phyloP scores from a whole-genome alignment of 2,329 filamentous ascomycete genomes.

The Botryotinia globosa region DNA sequence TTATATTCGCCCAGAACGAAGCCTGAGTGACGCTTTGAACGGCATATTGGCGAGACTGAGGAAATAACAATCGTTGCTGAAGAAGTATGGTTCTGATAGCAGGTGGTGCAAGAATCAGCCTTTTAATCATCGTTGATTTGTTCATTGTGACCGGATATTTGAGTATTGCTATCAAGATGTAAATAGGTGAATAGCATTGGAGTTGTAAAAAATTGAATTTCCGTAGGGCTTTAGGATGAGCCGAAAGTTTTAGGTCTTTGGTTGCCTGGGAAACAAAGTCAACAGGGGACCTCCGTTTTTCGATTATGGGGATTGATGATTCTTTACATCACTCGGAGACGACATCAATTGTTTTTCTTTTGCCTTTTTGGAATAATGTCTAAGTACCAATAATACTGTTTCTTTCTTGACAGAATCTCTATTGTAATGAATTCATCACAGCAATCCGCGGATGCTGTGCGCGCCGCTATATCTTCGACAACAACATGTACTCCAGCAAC shows the following conservation, averaged over 20 bases:
- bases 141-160: conserved; percentile 26
- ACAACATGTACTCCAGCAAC: conserved; percentile 50
- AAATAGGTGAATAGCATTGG: not conserved
- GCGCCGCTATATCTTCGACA: conserved; percentile 46
- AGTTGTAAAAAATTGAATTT: conserved; percentile 13
- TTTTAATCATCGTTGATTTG: conserved; percentile 27
- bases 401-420: conserved; percentile 23
- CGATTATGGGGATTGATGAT: conserved; percentile 13
- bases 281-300: conserved; percentile 19
- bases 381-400: conserved; percentile 35
- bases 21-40: conserved; percentile 39
- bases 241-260: conserved; percentile 3
- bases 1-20: conserved; percentile 64
- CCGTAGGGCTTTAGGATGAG: not conserved
- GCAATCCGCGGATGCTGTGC: conserved; percentile 47
- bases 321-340: conserved; percentile 17
- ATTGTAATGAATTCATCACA: conserved; percentile 43
- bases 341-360: conserved; percentile 19
- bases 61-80: conserved; percentile 17
- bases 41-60: conserved; percentile 29
- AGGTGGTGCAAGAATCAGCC: conserved; percentile 31
- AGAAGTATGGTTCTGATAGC: conserved; percentile 30
- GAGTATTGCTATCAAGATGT: not conserved
- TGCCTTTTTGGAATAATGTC: conserved; percentile 35
- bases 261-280: conserved; percentile 21